Evolutionary conservation across 257 asterid genomes (phyloP), one percentile per base, ranked within the genome.

Genomic region (Paulownia fortunei): DNA sequence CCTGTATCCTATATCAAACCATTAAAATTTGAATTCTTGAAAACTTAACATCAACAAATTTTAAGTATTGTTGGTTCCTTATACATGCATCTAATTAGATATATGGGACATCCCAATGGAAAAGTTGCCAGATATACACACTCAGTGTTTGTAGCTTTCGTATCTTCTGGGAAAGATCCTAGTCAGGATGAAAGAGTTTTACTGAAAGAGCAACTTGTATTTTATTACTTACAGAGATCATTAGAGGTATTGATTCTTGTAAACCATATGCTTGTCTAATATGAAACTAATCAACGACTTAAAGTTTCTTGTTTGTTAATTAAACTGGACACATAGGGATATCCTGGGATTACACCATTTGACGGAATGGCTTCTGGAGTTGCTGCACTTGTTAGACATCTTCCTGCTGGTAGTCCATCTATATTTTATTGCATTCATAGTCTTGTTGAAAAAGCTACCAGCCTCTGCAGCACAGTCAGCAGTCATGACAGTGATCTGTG

Each of bases 351-450:
- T 51, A 93, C 99, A 12, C 98, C 97, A 68, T 90, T 89, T 30
- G 97, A 95, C 67, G 98, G 97, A 74, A 75, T 95, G 90, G 97
- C 97, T 83, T 93, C 99, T 66, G 99, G 99, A 41, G 96, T 93
- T 60, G 93, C 86, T 81, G 92, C 98, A 51, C 73, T 95, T 13
- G 94, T 90, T 85, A 84, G 96, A 81, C 89, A 91, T 87, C 97
- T 95, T 79, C 99, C 99, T 47, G 99, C 99, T 63, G 99, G 98
- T 72, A 89, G 93, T 77, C 97, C 97, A 32, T 83, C 97, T 51
- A 84, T 88, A 84, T 89, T 84, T 75, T 95, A 86, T 81, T 91
- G 94, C 86, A 80, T 95, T 72, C 89, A 91, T 74, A 73, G 87
- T 76, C 88, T 93, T 9, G 86, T 87, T 51, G 92, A 87, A 61